Evolutionary conservation across 306 rosid genomes (phyloP).

Genomic region (Albizia julibrissin): DNA sequence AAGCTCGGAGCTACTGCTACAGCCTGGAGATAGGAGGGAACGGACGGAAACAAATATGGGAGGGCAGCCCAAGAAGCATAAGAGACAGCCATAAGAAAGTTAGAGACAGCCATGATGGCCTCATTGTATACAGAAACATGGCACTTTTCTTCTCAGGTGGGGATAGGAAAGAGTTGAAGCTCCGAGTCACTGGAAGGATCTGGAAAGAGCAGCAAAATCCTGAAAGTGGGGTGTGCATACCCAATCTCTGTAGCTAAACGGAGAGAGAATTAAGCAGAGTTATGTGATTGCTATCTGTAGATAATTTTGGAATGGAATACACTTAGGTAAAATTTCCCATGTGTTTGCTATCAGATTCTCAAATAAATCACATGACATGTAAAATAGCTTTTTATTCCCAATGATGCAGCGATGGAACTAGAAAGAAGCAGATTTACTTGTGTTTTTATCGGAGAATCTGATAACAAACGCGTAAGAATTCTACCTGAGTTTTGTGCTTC

Average conservation of each 20-base stretch:
- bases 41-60: slow-evolving; percentile 58
- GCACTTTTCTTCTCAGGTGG: slow-evolving; percentile 74
- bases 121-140: slow-evolving; percentile 64
- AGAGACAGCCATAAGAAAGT: slow-evolving; percentile 72
- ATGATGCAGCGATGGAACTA: not conserved
- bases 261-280: not conserved
- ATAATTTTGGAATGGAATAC: slow-evolving; percentile 17
- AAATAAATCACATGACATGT: not conserved
- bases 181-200: slow-evolving; percentile 64
- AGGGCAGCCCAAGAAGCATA: slow-evolving; percentile 67
- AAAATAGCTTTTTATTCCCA: not conserved
- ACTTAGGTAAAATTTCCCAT: not conserved
- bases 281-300: slow-evolving; percentile 34
- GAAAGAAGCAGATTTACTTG: not conserved
- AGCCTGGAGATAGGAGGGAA: slow-evolving; percentile 73
- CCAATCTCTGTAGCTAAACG: slow-evolving; percentile 51
- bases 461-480: not conserved
- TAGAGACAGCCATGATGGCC: slow-evolving; percentile 78
- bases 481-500: not conserved
- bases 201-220: slow-evolving; percentile 72
- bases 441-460: not conserved
- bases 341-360: not conserved
- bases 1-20: slow-evolving; percentile 59
- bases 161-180: slow-evolving; percentile 67
- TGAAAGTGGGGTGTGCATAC: slow-evolving; percentile 57